Conservation (phyloP, 768 basidiomycete species). For the Peribolospora kevripleyi region DNA sequence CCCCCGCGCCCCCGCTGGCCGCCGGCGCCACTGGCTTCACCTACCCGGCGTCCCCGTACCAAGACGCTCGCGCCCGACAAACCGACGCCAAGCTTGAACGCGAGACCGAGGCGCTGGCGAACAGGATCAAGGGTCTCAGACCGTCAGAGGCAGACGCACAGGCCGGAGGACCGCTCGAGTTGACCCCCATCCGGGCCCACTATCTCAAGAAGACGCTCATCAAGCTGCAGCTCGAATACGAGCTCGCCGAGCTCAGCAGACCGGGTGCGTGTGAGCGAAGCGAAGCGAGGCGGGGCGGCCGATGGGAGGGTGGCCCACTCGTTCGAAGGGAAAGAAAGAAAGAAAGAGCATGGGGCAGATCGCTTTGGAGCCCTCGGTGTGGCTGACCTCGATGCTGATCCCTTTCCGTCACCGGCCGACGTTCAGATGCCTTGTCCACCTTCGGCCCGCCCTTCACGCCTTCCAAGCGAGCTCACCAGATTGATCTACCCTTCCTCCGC, state of each 20-base stretch:
- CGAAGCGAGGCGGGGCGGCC: too few species aligned
- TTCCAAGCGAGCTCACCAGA: not conserved
- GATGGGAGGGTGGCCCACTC: too few species aligned
- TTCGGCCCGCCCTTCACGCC: constrained; percentile 67
- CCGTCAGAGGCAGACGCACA: too few species aligned
- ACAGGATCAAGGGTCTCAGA: too few species aligned
- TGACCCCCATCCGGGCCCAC: constrained; percentile 78
- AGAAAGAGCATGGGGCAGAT: too few species aligned
- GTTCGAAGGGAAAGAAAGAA: too few species aligned
- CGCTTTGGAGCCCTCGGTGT: too few species aligned
- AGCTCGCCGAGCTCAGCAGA: constrained; percentile 39
- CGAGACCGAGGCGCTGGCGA: too few species aligned
- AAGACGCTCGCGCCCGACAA: not conserved
- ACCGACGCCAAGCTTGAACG: too few species aligned
- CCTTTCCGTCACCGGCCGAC: constrained; percentile 13
- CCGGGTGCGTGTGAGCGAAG: constrained; percentile 7
- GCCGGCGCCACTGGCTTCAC: not conserved
- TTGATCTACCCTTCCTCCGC: constrained; percentile 61
- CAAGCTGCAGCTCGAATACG: constrained; percentile 56
- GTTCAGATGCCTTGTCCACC: constrained; percentile 36
- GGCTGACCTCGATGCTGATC: too few species aligned
- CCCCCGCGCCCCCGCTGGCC: not conserved
- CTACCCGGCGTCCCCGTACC: not conserved
- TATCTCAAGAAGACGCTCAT: constrained; percentile 94
- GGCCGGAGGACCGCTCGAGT: not conserved